These are phyloP conservation scores for Pascua sp. DNA, from an alignment of 1,284 basidiomycete species.

Conservation along the genomic window DNA sequence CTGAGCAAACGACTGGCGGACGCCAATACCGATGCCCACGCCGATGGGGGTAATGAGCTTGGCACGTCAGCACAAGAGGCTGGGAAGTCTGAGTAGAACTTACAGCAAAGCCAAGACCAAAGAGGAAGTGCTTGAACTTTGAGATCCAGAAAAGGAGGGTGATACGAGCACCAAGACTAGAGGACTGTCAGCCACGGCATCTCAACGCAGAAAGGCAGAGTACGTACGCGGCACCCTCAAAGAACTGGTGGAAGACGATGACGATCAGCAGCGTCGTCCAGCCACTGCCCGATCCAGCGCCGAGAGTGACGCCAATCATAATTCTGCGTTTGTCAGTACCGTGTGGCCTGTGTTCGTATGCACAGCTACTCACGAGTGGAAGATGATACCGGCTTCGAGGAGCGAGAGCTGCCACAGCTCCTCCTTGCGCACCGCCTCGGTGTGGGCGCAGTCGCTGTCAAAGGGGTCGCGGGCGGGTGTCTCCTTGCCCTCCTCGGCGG, in stretches of 20 bases:
- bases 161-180: constrained; percentile 33
- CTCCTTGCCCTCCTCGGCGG: background rate
- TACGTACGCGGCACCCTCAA: constrained; percentile 5
- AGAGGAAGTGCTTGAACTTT: constrained; percentile 14
- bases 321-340: constrained; percentile 2
- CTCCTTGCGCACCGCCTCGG: constrained; percentile 12
- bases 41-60: constrained; percentile 30
- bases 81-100: background rate
- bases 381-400: constrained; percentile 52
- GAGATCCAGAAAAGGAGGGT: constrained; percentile 25
- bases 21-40: constrained; percentile 36
- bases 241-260: constrained; percentile 35
- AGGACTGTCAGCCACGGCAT: too few relatives aligned
- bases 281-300: constrained; percentile 23
- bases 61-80: too few relatives aligned
- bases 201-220: too few relatives aligned
- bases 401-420: constrained; percentile 22
- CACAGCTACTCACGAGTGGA: constrained; percentile 24
- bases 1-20: constrained; percentile 32
- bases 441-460: constrained; percentile 6
- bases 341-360: constrained; percentile 21
- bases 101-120: constrained; percentile 27
- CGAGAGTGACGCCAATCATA: constrained; percentile 31
- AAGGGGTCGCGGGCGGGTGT: background rate
- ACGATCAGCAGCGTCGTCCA: constrained; percentile 30